Evolutionary conservation across 176 grass and related monocot genomes (phyloP).

Genomic region (Musa beccarii): DNA sequence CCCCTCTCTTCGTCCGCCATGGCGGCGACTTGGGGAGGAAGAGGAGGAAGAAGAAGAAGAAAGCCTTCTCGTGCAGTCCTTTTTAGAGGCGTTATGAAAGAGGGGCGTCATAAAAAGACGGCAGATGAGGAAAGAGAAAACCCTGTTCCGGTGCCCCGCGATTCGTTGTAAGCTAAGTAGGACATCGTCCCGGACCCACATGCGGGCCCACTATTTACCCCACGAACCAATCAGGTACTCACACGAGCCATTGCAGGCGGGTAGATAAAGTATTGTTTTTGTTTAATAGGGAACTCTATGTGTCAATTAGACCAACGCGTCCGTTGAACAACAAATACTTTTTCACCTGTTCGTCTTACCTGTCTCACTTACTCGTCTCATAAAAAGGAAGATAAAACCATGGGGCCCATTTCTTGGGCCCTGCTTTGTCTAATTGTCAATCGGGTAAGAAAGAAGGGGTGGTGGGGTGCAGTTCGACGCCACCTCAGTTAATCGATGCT

Average conservation of each 20-base stretch:
- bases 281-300: too few species aligned
- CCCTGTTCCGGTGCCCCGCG: slow-evolving; percentile 7
- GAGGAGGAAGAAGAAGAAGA: neutral
- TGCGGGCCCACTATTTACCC: neutral
- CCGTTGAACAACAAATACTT: too few species aligned
- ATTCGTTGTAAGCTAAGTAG: neutral
- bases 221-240: neutral
- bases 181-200: neutral
- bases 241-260: neutral
- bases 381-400: too few species aligned
- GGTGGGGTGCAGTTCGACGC: too few species aligned
- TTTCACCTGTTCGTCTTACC: too few species aligned
- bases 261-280: too few species aligned
- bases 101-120: neutral
- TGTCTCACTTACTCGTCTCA: too few species aligned
- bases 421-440: too few species aligned
- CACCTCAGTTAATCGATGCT: too few species aligned
- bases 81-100: neutral
- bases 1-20: slow-evolving; percentile 35
- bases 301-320: too few species aligned
- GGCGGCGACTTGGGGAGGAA: neutral
- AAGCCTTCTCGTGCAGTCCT: slow-evolving; percentile 1
- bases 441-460: too few species aligned
- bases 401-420: too few species aligned
- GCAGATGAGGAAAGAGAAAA: neutral